A percentile compares a stretch with the other conserved stretches of the same genome.
Conservation (phyloP, 2,329 filamentous ascomycete species). For the Penicillium italicum region DNA sequence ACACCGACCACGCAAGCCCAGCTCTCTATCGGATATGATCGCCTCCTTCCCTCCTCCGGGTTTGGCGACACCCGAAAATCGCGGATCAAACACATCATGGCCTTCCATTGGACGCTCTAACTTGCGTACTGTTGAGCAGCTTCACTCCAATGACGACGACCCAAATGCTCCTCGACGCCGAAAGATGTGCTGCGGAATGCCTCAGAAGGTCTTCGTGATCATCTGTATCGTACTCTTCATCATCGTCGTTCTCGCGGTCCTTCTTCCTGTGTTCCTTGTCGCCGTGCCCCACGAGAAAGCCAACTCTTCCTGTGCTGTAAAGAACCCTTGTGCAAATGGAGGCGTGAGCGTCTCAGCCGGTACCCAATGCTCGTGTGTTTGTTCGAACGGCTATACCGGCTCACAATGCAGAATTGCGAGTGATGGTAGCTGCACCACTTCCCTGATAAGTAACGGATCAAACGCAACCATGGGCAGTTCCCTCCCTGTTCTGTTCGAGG, state of each 20-base stretch:
- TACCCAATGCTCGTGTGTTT: conserved; percentile 77
- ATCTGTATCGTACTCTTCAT: conserved; percentile 63
- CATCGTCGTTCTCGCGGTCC: conserved; percentile 73
- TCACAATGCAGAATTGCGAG: conserved; percentile 51
- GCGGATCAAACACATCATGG: conserved; percentile 36
- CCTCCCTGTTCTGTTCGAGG: conserved; percentile 69
- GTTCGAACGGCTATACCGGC: conserved; percentile 80
- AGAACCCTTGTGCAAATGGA: conserved; percentile 70
- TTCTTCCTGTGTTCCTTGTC: conserved; percentile 69
- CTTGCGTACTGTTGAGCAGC: conserved; percentile 31
- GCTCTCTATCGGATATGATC: conserved; percentile 62
- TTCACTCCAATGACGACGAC: conserved; percentile 20
- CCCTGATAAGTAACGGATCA: conserved; percentile 40
- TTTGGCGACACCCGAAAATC: conserved; percentile 46
- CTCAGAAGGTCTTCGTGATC: conserved; percentile 71
- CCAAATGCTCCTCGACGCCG: conserved; percentile 47
- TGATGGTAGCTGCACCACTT: conserved; percentile 56
- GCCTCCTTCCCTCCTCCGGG: conserved; percentile 61
- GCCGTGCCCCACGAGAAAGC: conserved; percentile 52
- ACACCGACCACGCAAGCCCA: conserved; percentile 42
- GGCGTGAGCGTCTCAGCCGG: conserved; percentile 69
- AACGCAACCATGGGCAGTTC: conserved; percentile 79
- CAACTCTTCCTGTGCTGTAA: conserved; percentile 54
- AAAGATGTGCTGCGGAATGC: conserved; percentile 70
- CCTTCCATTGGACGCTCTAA: conserved; percentile 39